Evolutionary conservation across 75 land plant genomes (phyloP).

Genomic region (Cryptomeria japonica): DNA sequence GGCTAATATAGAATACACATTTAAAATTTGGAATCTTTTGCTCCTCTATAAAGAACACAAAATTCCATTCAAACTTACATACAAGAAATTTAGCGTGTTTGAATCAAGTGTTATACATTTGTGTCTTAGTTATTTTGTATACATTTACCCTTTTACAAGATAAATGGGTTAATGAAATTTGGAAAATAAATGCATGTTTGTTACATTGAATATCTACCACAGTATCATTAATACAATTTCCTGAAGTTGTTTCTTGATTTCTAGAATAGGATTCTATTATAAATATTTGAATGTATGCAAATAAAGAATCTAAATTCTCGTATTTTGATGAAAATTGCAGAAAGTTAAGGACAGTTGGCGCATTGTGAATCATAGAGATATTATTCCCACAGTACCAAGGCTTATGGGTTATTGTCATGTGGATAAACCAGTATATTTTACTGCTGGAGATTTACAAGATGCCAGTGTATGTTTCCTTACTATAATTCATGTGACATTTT

Average conservation of each 20-base stretch:
- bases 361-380: slow-evolving; percentile 95
- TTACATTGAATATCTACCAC: not conserved
- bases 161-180: not conserved
- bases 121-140: not conserved
- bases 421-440: slow-evolving; percentile 87
- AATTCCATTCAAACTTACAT: not conserved
- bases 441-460: slow-evolving; percentile 56
- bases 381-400: slow-evolving; percentile 95
- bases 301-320: not conserved
- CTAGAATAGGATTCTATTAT: not conserved
- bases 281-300: not conserved
- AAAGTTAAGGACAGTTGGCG: slow-evolving; percentile 97
- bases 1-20: not conserved
- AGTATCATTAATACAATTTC: not conserved
- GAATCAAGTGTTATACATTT: not conserved
- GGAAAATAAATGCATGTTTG: not conserved
- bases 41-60: not conserved
- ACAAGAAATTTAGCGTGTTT: not conserved
- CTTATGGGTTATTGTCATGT: slow-evolving; percentile 99
- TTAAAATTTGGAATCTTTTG: not conserved
- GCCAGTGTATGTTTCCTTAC: slow-evolving; percentile 18
- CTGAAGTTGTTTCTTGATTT: not conserved
- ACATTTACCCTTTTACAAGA: not conserved
- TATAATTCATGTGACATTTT: not conserved
- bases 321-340: slow-evolving; percentile 42